Evolutionary conservation across 2,329 filamentous ascomycete species (phyloP), one percentile per base, ranked within the genome.

Genomic region (Ophiostoma populinum): DNA sequence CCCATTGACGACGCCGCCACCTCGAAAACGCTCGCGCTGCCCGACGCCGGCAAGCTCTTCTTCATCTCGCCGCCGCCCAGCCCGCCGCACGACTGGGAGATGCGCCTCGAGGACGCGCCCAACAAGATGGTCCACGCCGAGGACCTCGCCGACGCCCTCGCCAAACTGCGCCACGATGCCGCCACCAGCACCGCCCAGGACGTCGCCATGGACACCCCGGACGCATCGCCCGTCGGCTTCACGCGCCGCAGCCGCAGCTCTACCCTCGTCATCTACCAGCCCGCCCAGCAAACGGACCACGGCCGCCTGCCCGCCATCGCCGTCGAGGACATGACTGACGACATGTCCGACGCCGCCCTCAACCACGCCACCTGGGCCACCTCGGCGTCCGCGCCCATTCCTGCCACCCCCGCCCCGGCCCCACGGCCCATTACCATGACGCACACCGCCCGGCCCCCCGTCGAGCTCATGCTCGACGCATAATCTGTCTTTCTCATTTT

Each of bases 31-130:
- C 61, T 79, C 8, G 63, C 67, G n/a, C 65, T 78, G 1, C 73
- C 75, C 38, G 74, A 78, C 43, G 70, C 71, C 35, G 74, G 73
- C 49, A 78, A 77, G 59, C 64, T 77, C 36, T 79, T 79, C 61
- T 79, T 80, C 59, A 79, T 80, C 53, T 75, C 69, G 34, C 75
- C 75, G 19, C 75, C 75, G 7, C 74, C 75, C 5, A 71, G 64
- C 39, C 74, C 75, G 27, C 75, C 75, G 3, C 71, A 75, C 46
- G 74, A 70, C 46, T 80, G 75, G 75, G 68, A 77, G 57, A 65
- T 73, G 55, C 64, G 64, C 43, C 57, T 77, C 31, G 75, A 80
- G 53, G 74, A 74, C 44, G 74, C 74, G 5, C 75, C 75, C 38
- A 80, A 80, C 53, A 77, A 75, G 55, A 62, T 66, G 48, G 71